Evolutionary conservation across 805 yeast species (phyloP).

Genomic region (Tetrapisispora arboricola): DNA sequence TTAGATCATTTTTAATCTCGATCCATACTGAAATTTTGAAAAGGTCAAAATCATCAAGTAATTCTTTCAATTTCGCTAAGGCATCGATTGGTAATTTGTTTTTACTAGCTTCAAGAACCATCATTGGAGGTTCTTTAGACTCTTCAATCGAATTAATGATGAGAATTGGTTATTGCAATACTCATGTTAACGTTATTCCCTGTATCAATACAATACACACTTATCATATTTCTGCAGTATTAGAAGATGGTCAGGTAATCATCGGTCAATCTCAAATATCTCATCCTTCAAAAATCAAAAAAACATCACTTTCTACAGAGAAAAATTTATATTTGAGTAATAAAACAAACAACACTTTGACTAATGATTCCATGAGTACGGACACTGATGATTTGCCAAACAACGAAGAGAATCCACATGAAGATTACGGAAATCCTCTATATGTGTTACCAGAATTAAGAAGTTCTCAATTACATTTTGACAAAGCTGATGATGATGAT

Average conservation of each 20-base stretch:
- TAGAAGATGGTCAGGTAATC: constrained; percentile 59
- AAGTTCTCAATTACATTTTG: constrained; percentile 64
- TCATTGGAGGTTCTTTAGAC: constrained; percentile 81
- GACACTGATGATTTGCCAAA: not conserved
- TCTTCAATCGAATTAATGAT: constrained; percentile 69
- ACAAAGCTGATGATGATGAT: constrained; percentile 39
- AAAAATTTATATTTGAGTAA: not conserved
- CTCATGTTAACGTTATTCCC: constrained; percentile 54
- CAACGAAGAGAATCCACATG: constrained; percentile 40
- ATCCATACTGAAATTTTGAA: constrained; percentile 69
- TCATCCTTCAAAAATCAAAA: constrained; percentile 45
- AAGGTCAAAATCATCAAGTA: constrained; percentile 35
- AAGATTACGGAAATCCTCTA: constrained; percentile 42
- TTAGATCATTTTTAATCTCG: constrained; percentile 67
- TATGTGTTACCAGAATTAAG: constrained; percentile 60
- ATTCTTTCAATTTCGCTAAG: constrained; percentile 51
- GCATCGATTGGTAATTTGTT: constrained; percentile 84
- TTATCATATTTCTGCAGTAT: constrained; percentile 72
- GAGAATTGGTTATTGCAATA: constrained; percentile 39
- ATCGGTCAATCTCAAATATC: constrained; percentile 92
- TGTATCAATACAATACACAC: constrained; percentile 78
- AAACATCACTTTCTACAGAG: not conserved
- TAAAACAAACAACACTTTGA: too few species aligned
- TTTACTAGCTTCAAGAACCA: constrained; percentile 69
- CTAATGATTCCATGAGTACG: not conserved